phyloP scores from a whole-genome alignment of 2,329 filamentous ascomycete species.

The Thyridium curvatum region DNA sequence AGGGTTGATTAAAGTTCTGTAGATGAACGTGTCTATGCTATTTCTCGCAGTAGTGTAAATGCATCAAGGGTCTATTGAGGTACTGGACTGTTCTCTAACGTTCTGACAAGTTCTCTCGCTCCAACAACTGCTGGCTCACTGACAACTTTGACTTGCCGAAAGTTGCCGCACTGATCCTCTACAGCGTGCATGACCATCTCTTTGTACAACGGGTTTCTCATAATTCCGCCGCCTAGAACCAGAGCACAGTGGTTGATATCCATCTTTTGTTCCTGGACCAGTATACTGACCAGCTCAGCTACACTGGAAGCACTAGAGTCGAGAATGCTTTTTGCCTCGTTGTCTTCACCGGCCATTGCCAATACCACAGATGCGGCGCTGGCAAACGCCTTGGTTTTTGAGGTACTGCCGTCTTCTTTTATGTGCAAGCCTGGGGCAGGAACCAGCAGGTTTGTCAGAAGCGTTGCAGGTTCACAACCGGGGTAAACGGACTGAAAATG shows the following conservation, averaged over 20 bases:
- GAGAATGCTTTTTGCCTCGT: constrained; percentile 1
- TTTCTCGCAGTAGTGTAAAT: no score
- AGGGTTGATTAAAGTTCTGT: no score
- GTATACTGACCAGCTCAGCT: constrained; percentile 1
- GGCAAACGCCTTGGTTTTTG: constrained; percentile 1
- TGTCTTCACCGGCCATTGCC: neutral
- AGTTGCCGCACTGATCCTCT: no score
- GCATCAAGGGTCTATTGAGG: no score
- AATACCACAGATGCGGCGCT: constrained; percentile 2
- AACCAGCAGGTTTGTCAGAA: neutral
- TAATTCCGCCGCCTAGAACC: constrained; percentile 2
- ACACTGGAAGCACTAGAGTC: neutral
- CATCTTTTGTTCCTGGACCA: neutral
- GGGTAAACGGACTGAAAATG: no score
- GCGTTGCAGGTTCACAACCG: neutral
- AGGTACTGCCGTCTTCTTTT: neutral
- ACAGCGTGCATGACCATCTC: no score
- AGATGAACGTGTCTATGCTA: no score
- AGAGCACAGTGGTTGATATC: constrained; percentile 3
- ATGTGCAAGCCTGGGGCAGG: neutral
- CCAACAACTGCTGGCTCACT: no score
- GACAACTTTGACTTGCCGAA: no score
- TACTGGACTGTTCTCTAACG: no score
- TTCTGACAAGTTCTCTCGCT: no score
- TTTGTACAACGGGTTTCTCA: no score